Evolutionary conservation across 345 rosid genomes (phyloP).

Genomic region (Brassica nigra): DNA sequence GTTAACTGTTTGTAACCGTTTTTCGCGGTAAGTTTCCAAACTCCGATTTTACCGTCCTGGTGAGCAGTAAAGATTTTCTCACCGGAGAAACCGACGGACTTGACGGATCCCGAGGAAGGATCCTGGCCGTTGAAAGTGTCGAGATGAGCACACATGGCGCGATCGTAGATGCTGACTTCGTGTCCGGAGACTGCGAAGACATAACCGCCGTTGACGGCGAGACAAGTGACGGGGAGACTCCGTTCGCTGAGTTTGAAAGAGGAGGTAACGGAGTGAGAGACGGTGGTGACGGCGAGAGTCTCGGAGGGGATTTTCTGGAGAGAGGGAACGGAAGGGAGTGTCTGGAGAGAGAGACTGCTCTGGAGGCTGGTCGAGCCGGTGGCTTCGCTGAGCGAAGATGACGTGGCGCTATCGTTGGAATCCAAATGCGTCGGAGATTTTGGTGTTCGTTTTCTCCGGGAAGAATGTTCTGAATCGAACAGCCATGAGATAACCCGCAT

Average conservation of each 20-base stretch:
- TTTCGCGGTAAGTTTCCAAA: conserved; percentile 58
- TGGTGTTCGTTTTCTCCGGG: conserved; percentile 23
- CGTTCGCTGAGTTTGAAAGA: conserved; percentile 47
- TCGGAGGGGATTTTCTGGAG: conserved; percentile 62
- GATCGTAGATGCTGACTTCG: conserved; percentile 71
- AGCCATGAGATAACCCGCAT: conserved; percentile 60
- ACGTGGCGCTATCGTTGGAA: conserved; percentile 40
- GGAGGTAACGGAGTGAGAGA: conserved; percentile 42
- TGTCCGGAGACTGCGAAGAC: conserved; percentile 69
- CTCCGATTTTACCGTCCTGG: conserved; percentile 86
- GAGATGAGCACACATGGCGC: conserved; percentile 42
- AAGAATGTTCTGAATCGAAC: conserved; percentile 29
- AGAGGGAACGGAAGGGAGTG: conserved; percentile 76
- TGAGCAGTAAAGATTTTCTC: conserved; percentile 76
- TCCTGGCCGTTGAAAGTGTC: conserved; percentile 51
- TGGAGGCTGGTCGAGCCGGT: conserved; percentile 50
- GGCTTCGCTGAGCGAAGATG: conserved; percentile 36
- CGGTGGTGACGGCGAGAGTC: conserved; percentile 45
- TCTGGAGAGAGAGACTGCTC: conserved; percentile 73
- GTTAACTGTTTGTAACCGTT: conserved; percentile 53
- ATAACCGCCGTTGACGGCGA: conserved; percentile 55
- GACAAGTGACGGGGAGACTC: conserved; percentile 60
- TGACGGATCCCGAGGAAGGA: conserved; percentile 69
- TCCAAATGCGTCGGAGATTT: conserved; percentile 30
- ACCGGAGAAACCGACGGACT: conserved; percentile 57